Percentiles rank a stretch among this genome's conserved stretches.
phyloP scores from a whole-genome alignment of 2,329 filamentous ascomycete genomes.

The Colletotrichum destructivum region DNA sequence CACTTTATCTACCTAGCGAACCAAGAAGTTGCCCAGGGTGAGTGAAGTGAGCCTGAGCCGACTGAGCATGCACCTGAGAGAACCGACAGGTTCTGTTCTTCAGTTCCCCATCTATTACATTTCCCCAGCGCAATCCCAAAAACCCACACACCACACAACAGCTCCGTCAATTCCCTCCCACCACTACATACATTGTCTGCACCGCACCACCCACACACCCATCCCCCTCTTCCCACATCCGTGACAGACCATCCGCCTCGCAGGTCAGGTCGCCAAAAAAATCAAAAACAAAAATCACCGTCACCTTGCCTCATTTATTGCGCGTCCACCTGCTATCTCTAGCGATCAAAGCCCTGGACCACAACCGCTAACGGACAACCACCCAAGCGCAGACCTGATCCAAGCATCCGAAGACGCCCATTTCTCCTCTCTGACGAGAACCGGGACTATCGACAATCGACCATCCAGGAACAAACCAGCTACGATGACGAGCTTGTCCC shows the following conservation, averaged over 20 bases:
- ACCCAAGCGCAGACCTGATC: slow-evolving; percentile 31
- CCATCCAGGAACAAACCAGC: slow-evolving; percentile 41
- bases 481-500: slow-evolving; percentile 58
- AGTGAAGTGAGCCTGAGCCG: slow-evolving; percentile 22
- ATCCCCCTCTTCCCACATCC: slow-evolving; percentile 21
- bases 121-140: slow-evolving; percentile 41
- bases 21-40: slow-evolving; percentile 28
- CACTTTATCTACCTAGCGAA: slow-evolving; percentile 1
- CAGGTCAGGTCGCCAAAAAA: slow-evolving; percentile 26
- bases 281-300: background rate
- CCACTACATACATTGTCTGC: slow-evolving; percentile 25
- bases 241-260: slow-evolving; percentile 34
- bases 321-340: slow-evolving; percentile 23
- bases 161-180: slow-evolving; percentile 38
- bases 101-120: slow-evolving; percentile 39
- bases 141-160: slow-evolving; percentile 34
- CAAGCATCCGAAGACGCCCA: slow-evolving; percentile 23
- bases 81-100: slow-evolving; percentile 32
- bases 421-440: slow-evolving; percentile 23
- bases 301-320: slow-evolving; percentile 28
- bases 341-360: slow-evolving; percentile 14
- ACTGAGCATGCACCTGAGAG: slow-evolving; percentile 6
- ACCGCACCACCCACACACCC: slow-evolving; percentile 32
- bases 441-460: slow-evolving; percentile 30
- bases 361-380: slow-evolving; percentile 33